A percentile compares a stretch with the other conserved stretches of the same genome.
These are phyloP conservation scores for Camellia japonica DNA, from an alignment of 148 eudicot genomes.

Conservation along the genomic window DNA sequence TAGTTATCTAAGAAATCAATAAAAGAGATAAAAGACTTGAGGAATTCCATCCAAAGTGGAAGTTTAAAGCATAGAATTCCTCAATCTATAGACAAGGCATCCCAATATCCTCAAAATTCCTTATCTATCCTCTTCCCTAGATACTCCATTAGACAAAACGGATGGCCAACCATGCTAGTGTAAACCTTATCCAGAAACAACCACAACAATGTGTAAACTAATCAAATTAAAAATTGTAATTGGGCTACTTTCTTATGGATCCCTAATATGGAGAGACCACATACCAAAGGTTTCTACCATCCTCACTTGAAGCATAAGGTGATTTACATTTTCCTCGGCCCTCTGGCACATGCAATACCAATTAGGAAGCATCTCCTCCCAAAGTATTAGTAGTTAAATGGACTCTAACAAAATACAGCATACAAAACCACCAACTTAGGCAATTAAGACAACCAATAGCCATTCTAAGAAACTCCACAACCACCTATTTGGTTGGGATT, in stretches of 20 bases:
- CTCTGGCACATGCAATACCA: too few species aligned
- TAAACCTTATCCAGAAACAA: neutral
- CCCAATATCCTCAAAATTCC: neutral
- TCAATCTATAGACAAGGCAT: neutral
- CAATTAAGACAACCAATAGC: too few species aligned
- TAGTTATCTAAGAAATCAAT: neutral
- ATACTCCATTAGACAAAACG: neutral
- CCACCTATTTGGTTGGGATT: too few species aligned
- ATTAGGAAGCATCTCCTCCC: too few species aligned
- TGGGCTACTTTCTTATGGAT: neutral
- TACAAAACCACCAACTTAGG: too few species aligned
- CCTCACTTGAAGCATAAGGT: too few species aligned
- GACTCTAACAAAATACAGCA: too few species aligned
- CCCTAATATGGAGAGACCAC: too few species aligned
- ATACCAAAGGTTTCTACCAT: too few species aligned
- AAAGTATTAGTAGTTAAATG: too few species aligned
- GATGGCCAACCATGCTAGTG: neutral
- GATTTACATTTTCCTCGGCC: too few species aligned
- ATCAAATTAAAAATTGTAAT: neutral
- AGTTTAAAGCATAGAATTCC: neutral
- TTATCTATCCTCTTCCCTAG: neutral
- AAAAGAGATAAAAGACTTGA: neutral
- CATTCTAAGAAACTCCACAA: neutral
- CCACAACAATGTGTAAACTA: neutral
- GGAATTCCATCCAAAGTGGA: neutral